Evolutionary conservation across 257 asterid genomes (phyloP).

Genomic region (Gentiana straminea): DNA sequence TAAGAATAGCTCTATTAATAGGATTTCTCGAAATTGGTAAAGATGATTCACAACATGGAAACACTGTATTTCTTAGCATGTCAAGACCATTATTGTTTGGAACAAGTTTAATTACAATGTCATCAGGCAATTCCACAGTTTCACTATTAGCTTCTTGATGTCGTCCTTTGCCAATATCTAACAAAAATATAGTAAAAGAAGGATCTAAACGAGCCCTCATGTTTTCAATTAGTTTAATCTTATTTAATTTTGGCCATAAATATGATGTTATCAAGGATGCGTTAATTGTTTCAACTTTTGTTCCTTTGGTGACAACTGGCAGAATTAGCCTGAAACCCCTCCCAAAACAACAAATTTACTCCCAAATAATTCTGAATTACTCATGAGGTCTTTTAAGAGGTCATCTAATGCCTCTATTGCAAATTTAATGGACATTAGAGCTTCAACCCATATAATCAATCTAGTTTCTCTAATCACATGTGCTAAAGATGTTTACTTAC

Average conservation of each 20-base stretch:
- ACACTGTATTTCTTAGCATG: too few relatives aligned
- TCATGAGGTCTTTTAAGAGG: background rate
- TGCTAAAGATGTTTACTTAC: too few relatives aligned
- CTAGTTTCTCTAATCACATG: background rate
- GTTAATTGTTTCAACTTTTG: background rate
- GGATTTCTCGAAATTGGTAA: too few relatives aligned
- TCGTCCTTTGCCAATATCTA: background rate
- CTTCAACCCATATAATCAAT: background rate
- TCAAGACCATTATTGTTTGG: too few relatives aligned
- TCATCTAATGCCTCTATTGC: background rate
- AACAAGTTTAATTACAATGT: too few relatives aligned
- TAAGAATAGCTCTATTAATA: too few relatives aligned
- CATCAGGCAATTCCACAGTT: too few relatives aligned
- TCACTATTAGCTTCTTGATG: too few relatives aligned
- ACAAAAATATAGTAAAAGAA: background rate
- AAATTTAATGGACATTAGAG: background rate
- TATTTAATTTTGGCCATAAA: background rate
- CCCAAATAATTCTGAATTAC: background rate
- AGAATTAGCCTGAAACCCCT: background rate
- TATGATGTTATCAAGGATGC: background rate
- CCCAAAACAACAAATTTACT: background rate
- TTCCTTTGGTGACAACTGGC: background rate
- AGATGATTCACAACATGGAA: too few relatives aligned
- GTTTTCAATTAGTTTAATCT: background rate
- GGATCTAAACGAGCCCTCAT: background rate